Evolutionary conservation across 208 protist species (phyloP).

Genomic region (Tritrichomonas foetus): DNA sequence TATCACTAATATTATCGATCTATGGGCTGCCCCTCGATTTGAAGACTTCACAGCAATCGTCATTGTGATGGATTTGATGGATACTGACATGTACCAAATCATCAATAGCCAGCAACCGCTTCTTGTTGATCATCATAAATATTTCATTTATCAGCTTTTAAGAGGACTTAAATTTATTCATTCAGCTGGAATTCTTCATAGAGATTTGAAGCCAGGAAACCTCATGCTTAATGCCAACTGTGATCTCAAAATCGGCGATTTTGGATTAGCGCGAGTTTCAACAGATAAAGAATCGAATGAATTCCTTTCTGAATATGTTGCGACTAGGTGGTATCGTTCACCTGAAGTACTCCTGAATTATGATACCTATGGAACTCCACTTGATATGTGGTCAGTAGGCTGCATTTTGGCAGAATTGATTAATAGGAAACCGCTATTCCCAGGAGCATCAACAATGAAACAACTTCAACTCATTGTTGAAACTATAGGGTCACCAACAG

Average conservation of each 20-base stretch:
- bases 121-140: slow-evolving; percentile 80
- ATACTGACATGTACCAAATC: slow-evolving; percentile 85
- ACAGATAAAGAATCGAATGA: not conserved
- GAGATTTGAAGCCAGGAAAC: slow-evolving; percentile 87
- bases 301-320: slow-evolving; percentile 57
- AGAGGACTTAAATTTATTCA: slow-evolving; percentile 82
- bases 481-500: slow-evolving; percentile 73
- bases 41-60: slow-evolving; percentile 77
- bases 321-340: slow-evolving; percentile 66
- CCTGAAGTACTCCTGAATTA: slow-evolving; percentile 65
- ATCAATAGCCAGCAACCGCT: slow-evolving; percentile 75
- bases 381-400: slow-evolving; percentile 64
- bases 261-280: slow-evolving; percentile 61
- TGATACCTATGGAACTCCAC: slow-evolving; percentile 63
- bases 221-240: slow-evolving; percentile 88
- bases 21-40: slow-evolving; percentile 41
- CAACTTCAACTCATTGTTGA: slow-evolving; percentile 66
- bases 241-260: slow-evolving; percentile 84
- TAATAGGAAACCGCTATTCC: slow-evolving; percentile 47
- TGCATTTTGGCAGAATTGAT: slow-evolving; percentile 67
- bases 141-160: slow-evolving; percentile 87
- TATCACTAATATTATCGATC: slow-evolving; percentile 42
- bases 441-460: not conserved
- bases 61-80: slow-evolving; percentile 88
- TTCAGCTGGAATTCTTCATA: slow-evolving; percentile 79